Base-by-base conservation (phyloP, 1,139 yeast species). In the Kodamaea suecica region DNA sequence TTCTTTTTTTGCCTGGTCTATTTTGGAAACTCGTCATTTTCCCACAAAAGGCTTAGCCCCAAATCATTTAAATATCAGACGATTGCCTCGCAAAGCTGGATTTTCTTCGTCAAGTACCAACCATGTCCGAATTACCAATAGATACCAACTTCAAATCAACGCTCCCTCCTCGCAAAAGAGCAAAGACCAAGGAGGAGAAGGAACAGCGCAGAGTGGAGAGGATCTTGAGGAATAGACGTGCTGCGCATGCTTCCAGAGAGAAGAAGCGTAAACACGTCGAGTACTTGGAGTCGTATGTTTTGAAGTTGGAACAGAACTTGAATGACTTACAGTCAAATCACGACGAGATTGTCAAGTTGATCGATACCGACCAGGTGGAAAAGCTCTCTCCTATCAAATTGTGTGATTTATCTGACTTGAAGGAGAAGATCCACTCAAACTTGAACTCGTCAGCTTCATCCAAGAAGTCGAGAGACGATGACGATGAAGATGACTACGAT, bases 221-320 rank as follows among this genome's bases (percentile, higher is more conserved):
- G 40, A 88, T 92, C 37, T 71, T 92, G 56, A 77, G 98, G 56
- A 92, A 92, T 61, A 78, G 98, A 53, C 84, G 92, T 56, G 97
- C 98, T 16, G 98, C 98, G 30, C 97, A 92, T 58, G 95, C 95
- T 32, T 85, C 95, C 21, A 78, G 98, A 47, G 98, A 92, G 57
- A 90, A 90, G 78, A 92, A 92, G 76, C 78, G 97, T 55, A 79
- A 81, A 56, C 95, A 90, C 57, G 84, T 92, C 42, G 95, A 88
- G 59, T 80, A 79, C 47, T 72, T 92, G 49, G 97, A 92, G 64
- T 60, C 70, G 21, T 78, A 78, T 46, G 81, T 78, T 27, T 55
- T 64, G 28, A 64, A 66, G 35, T 59, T 80, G 48, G 82, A 76
- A 47, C 49, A 47, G 28, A 68, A 67, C 52, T 45, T 64, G 41